Evolutionary conservation across 176 grass and related monocot species (phyloP).

Genomic region (Microstegium vimineum): DNA sequence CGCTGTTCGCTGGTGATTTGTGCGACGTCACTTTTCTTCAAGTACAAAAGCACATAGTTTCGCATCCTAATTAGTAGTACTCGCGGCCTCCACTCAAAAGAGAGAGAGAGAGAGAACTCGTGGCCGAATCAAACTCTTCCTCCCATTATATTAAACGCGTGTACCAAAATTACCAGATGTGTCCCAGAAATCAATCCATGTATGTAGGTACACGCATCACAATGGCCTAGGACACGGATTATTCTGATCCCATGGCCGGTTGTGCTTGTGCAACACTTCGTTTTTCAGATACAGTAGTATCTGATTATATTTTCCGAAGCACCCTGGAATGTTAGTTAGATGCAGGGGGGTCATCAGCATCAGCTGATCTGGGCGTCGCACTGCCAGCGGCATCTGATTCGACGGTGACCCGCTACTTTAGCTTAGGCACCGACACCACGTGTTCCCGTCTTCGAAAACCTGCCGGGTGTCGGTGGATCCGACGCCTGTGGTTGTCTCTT

Average conservation of each 20-base stretch:
- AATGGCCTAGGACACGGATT: no score
- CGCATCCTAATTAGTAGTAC: neutral
- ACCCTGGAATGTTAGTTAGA: neutral
- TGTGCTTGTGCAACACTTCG: neutral
- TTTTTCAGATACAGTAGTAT: neutral
- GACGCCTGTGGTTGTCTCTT: neutral
- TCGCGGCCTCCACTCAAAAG: no score
- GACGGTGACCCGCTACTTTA: neutral
- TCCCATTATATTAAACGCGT: neutral
- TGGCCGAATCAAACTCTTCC: slow-evolving; percentile 28
- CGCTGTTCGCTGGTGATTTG: neutral
- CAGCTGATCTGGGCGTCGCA: neutral
- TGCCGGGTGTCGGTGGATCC: neutral
- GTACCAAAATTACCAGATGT: neutral
- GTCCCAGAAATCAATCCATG: neutral
- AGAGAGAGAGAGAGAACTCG: no score
- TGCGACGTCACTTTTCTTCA: neutral
- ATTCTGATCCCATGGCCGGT: neutral
- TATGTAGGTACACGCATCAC: no score
- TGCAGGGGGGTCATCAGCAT: neutral
- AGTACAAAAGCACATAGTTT: neutral
- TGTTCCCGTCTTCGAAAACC: neutral
- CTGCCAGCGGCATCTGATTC: slow-evolving; percentile 1
- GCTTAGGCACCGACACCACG: slow-evolving; percentile 9
- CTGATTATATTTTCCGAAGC: neutral